phyloP scores from a whole-genome alignment of 192 early-diverging fungal genomes.

The Coemansia asiatica region DNA sequence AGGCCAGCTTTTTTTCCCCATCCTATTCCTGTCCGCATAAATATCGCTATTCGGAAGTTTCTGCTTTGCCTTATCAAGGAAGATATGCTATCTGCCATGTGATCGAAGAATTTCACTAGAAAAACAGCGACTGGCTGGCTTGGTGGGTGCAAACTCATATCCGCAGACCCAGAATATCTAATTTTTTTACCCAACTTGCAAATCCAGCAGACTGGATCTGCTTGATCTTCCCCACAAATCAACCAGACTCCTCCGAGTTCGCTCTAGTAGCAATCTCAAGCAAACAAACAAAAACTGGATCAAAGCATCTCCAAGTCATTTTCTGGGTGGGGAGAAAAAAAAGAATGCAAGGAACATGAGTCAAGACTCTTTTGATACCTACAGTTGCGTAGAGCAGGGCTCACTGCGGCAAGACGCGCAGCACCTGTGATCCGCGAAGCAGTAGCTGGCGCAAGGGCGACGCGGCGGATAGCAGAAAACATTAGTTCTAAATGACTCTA shows the following conservation, averaged over 20 bases:
- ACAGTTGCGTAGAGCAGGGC: conserved; percentile 11
- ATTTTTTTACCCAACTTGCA: neutral
- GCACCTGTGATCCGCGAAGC: conserved; percentile 19
- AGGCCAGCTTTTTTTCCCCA: neutral
- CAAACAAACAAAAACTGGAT: no score
- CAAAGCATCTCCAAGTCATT: no score
- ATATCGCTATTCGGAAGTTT: neutral
- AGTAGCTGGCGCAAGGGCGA: conserved; percentile 29
- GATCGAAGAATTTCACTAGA: conserved; percentile 6
- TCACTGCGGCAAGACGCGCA: conserved; percentile 8
- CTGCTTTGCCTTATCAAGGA: conserved; percentile 2
- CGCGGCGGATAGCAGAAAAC: conserved; percentile 49
- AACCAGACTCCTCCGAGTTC: no score
- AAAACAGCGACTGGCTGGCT: conserved; percentile 8
- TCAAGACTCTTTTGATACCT: no score
- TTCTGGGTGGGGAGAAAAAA: neutral
- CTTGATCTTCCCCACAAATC: conserved; percentile 12
- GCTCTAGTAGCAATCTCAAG: no score
- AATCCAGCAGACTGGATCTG: conserved; percentile 2
- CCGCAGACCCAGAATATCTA: neutral
- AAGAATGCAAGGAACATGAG: no score
- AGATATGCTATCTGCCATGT: conserved; percentile 2
- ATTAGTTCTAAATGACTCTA: conserved; percentile 16
- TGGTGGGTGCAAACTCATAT: conserved; percentile 4
- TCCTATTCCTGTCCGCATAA: neutral